Evolutionary conservation across 73 alveolate species (phyloP), one percentile per base, ranked within the genome.

Genomic region (Paramecium biaurelia): DNA sequence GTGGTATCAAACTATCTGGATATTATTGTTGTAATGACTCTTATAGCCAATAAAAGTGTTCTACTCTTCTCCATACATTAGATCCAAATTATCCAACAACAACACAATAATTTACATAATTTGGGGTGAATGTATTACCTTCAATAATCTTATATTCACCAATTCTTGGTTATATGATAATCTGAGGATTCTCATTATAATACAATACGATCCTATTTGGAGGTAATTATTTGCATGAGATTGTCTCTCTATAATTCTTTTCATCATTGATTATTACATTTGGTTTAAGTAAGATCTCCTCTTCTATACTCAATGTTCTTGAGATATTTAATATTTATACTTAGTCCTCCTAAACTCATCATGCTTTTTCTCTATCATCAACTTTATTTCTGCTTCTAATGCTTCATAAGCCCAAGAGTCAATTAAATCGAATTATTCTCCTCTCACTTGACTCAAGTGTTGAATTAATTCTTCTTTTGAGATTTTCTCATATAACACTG

Each of bases 1-100:
- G 90, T 42, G 90, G 90, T 24, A 79, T 79, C 9, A 79, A 24
- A 45, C 90, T 43, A 45, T 79, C 90, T 6, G 90, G 90, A 34
- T 79, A 79, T 43, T 43, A 11, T 79, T 30, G 14, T 20, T 32
- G 15, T 11, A 79, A 34, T 9, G 42, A 0, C 12, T 79, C 90
- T 41, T 45, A 23, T 43, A 79, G 23, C 90, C 90, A 79, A 79
- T 79, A 42, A 42, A 79, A 79, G 18, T 47, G 56, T n/a, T 79
- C 90, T 4, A 79, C 42, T 47, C 90, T 79, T 41, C 90, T 79
- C 90, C 90, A 79, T 2, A 79, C 90, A 10, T 24, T 45, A 3
- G 76, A 79, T 2, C 56, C 90, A 38, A 79, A 79, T 41, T 45
- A 15, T 11, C 49, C 70, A 12, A 79, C 74, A 9, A 43, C 90